Base-by-base conservation (phyloP, 2,329 filamentous ascomycete genomes). In the Fusarium tuaranense region DNA sequence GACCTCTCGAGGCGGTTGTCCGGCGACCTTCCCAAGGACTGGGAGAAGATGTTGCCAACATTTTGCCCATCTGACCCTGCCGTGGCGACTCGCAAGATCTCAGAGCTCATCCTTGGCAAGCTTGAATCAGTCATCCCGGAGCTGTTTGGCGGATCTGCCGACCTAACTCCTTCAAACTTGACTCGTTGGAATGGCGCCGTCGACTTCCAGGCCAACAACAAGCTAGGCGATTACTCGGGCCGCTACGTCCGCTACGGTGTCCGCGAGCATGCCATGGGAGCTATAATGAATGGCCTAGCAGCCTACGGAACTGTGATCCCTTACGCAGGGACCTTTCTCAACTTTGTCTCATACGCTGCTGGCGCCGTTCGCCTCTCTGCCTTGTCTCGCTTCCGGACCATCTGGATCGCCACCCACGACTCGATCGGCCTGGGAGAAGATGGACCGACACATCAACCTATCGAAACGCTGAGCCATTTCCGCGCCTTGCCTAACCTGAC, bases 391-490 rank as follows among this genome's bases (percentile, higher is more conserved):
- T 90, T 95, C 84, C 96, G 95, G 80, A 89, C 92, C 83, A 95
- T 99, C 88, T 97, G 96, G 92, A 91, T 98, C 80, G 96, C 97
- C 81, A 98, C 96, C 79, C 96, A 98, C 91, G 96, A 98, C 90
- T 98, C 96, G 77, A 99, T 99, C 81, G 97, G 97, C 89, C 94
- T 98, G 79, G 97, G 97, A 86, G 97, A 99, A 88, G 97, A 99
- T 82, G 97, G 97, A 75, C 96, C 97, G 78, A 99, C 97, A 67
- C 97, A 99, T 88, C 97, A 99, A 91, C 97, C 97, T 84, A 97
- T 99, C 79, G 97, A 99, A 92, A 98, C 95, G 51, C 92, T 98
- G 75, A 93, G 95, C 70, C 97, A 98, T 88, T 98, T 98, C 95
- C 96, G 97, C 84, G 97, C 97, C 76, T 91, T 98, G 79, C 97